Base-by-base conservation (phyloP, 768 basidiomycete genomes). In the Trichaptum fuscoviolaceum region DNA sequence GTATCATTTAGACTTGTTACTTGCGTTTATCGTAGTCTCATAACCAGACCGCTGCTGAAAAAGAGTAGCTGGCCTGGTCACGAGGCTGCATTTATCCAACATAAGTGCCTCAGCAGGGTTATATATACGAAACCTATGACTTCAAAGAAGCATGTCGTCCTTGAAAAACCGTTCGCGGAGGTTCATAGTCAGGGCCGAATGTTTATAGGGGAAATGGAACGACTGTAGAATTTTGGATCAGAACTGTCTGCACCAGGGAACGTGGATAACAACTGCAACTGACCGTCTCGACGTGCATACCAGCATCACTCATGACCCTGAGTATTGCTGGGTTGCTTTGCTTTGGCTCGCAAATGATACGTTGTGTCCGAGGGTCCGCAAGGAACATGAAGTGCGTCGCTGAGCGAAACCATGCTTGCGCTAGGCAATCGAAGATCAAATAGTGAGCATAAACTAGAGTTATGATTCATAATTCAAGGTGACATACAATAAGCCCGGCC, bases 341-440 rank as follows among this genome's bases (percentile, higher is more conserved):
- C 64, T 73, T 77, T 0, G 83, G 83, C 67, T 84, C 83, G 42
- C 79, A 80, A 34, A 80, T 70, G 35, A 82, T 77, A 57, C 77
- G 72, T 23, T 77, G 70, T 1, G 82, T 80, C 57, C 83, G 74
- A 1, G 79, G 75, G 27, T 84, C 83, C 0, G 73, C 73, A 7
- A 84, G 75, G 73, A 84, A 83, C 52, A 76, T 69, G 66, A 76
- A 80, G 68, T 84, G 83, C 18, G 63, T 63, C 27, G 27, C 34
- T 34, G 63, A 63, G 9, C 63, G 63, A 20, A 63, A 35, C 63
- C 63, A 63, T 0, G 63, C 63, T 63, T 63, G 63, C 12, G 63
- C 63, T 63, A 27, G 12, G 10, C 30, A 30, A 30, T 30, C 8
- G 20, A 30, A 30, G 30, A 30, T 30, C 26, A 24, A 24, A 35